A percentile compares a stretch with the other conserved stretches of the same genome.
Evolutionary conservation across 2,329 filamentous ascomycete genomes (phyloP).

Genomic region (Xylariaceae sp.): DNA sequence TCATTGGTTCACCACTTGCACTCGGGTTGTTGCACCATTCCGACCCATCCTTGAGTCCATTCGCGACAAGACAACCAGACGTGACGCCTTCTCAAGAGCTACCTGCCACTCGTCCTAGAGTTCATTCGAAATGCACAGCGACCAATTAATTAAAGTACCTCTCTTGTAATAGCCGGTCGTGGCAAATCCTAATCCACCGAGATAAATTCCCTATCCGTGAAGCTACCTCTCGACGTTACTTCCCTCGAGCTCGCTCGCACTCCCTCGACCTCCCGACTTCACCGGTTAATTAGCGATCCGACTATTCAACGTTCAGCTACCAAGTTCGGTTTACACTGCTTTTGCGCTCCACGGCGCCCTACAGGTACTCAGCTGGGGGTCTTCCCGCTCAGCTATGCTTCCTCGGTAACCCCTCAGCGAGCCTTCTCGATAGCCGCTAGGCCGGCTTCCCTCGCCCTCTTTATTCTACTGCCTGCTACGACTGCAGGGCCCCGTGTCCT

Average conservation of each 20-base stretch:
- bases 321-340: not conserved
- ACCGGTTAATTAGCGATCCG: not conserved
- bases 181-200: not conserved
- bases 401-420: constrained; percentile 38
- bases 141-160: not conserved
- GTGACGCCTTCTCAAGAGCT: not conserved
- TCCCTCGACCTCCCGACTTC: not conserved
- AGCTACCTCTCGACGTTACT: not conserved
- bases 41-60: not conserved
- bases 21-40: too few species aligned
- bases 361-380: not conserved
- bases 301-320: not conserved
- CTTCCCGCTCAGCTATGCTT: constrained; percentile 41
- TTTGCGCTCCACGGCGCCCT: constrained; percentile 5
- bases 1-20: too few species aligned
- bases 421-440: constrained; percentile 34
- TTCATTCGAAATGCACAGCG: not conserved
- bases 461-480: constrained; percentile 14
- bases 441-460: constrained; percentile 32
- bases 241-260: not conserved
- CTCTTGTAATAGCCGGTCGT: not conserved
- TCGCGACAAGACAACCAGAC: not conserved
- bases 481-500: constrained; percentile 1
- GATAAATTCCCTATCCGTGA: not conserved
- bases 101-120: too few species aligned